Conservation (phyloP, 768 basidiomycete genomes). For the Cystofilobasidium capitatum region DNA sequence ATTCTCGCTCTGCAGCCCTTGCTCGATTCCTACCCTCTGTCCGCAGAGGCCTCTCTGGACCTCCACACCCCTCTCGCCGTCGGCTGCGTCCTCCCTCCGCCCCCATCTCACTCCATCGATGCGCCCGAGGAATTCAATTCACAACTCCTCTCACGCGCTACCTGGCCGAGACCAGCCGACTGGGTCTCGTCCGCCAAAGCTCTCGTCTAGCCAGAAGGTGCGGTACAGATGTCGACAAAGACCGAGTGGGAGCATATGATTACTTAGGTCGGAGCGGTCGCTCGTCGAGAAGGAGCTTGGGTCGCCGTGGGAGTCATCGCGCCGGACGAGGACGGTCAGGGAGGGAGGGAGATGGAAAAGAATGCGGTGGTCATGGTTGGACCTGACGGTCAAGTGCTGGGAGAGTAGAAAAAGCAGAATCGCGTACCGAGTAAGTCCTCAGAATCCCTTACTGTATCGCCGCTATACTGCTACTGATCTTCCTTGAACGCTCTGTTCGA, state of each 20-base stretch:
- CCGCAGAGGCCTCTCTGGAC: neutral
- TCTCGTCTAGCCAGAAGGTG: conserved; percentile 10
- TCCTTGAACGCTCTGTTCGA: too few relatives aligned
- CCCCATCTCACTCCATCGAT: too few relatives aligned
- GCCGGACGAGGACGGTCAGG: neutral
- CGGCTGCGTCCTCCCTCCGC: conserved; percentile 11
- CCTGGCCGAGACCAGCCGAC: conserved; percentile 6
- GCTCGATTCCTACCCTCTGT: neutral
- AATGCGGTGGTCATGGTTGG: conserved; percentile 14
- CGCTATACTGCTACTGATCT: neutral
- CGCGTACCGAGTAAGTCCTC: conserved; percentile 1
- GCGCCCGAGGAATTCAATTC: too few relatives aligned
- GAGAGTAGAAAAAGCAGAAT: conserved; percentile 6
- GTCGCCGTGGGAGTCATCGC: conserved; percentile 7
- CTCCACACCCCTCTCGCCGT: conserved; percentile 1
- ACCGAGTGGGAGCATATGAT: neutral
- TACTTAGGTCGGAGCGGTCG: neutral
- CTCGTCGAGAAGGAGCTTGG: neutral
- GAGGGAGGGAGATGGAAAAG: neutral
- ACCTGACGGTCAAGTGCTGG: neutral
- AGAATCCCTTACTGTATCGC: neutral
- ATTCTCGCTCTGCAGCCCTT: neutral
- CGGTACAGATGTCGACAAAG: neutral
- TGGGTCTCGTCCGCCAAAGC: neutral
- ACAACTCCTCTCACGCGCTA: neutral